A percentile compares a stretch with the other conserved stretches of the same genome.
These are phyloP conservation scores for Prunus persica DNA, from an alignment of 306 rosid species.

Conservation along the genomic window Prunus_persica_NCBIv2 NC_034010.1:24005501-24006000, in stretches of 20 bases:
- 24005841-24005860: not conserved
- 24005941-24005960: not conserved
- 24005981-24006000: constrained; percentile 7
- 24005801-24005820: not conserved
- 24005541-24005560: not conserved
- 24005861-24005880: no score
- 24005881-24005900: constrained; percentile 10
- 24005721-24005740: not conserved
- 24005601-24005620: not conserved
- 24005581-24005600: not conserved
- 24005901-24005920: constrained; percentile 1
- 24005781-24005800: not conserved
- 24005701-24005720: not conserved
- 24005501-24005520: no score
- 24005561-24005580: not conserved
- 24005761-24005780: constrained; percentile 11
- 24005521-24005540: no score
- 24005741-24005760: constrained; percentile 20
- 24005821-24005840: not conserved
- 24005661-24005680: no score
- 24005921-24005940: not conserved
- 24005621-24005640: no score
- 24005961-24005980: not conserved
- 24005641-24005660: not conserved
- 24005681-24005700: not conserved